phyloP scores from a whole-genome alignment of 768 basidiomycete genomes.

The Naganishia vaughanmartiniae region DNA sequence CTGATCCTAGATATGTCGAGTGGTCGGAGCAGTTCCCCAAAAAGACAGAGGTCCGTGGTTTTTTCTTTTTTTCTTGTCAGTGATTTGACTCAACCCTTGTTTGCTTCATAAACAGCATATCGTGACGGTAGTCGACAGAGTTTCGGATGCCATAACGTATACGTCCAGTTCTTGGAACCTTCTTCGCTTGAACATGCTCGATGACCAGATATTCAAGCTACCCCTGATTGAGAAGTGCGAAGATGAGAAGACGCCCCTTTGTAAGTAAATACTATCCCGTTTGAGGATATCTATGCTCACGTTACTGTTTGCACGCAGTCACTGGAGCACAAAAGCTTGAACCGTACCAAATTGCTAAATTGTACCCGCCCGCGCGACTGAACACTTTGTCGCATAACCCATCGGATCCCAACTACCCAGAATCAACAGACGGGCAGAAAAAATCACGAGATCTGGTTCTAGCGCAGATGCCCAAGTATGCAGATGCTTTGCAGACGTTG shows the following conservation, averaged over 20 bases:
- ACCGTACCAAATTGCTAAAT: slow-evolving; percentile 36
- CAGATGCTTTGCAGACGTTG: slow-evolving; percentile 53
- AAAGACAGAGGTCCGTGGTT: slow-evolving; percentile 61
- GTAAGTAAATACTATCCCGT: slow-evolving; percentile 51
- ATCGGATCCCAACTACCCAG: slow-evolving; percentile 34
- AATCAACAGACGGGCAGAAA: slow-evolving; percentile 37
- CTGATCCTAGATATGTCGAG: slow-evolving; percentile 64
- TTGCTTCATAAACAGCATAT: slow-evolving; percentile 61
- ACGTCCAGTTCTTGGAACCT: slow-evolving; percentile 70
- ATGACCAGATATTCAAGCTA: slow-evolving; percentile 68
- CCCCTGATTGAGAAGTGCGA: slow-evolving; percentile 55
- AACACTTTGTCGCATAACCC: slow-evolving; percentile 31
- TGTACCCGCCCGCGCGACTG: slow-evolving; percentile 37
- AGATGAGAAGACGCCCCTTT: slow-evolving; percentile 38
- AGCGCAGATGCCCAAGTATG: slow-evolving; percentile 50
- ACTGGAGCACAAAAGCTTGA: not conserved
- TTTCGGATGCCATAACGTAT: slow-evolving; percentile 68
- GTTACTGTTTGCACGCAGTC: slow-evolving; percentile 56
- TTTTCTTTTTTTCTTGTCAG: not conserved
- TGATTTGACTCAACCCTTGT: not conserved
- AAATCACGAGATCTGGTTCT: slow-evolving; percentile 53
- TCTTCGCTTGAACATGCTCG: slow-evolving; percentile 68
- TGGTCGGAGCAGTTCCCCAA: slow-evolving; percentile 71
- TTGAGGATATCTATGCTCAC: not conserved
- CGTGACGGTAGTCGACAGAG: slow-evolving; percentile 65